Base-by-base conservation (phyloP, 495 filamentous ascomycete genomes). In the Evansstolkia leycettana region DNA sequence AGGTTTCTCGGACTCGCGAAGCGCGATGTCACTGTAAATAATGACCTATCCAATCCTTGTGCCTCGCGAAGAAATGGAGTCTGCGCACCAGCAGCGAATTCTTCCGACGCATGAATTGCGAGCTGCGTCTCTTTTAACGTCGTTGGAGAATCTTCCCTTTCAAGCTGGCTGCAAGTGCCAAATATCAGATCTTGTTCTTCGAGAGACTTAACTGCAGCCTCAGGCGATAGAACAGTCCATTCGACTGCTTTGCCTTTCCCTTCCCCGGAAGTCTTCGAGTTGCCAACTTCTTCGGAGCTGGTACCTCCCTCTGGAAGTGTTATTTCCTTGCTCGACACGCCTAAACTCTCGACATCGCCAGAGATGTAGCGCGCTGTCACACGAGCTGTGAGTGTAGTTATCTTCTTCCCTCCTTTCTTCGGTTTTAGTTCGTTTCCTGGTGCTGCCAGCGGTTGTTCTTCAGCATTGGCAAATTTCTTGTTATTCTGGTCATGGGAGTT, bases 161-260 rank as follows among this genome's bases (percentile, higher is more conserved):
- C 82, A 12, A 96, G 60, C 53, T 96, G 89, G 55, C 88, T 94
- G 12, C 82, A 92, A 1, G 86, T 94, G 11, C 88, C 89, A 54
- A 96, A 96, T 2, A 94, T 57, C 41, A 94, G 78, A 41, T 88
- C 77, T 50, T 93, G 89, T 5, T 72, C 61, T 3, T 76, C 63
- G n/a, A 81, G 58, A 41, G 76, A 68, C 39, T 73, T 73, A 28
- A 75, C 49, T 12, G 87, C 89, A 27, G 76, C 75, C 34, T 65
- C 63, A 2, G 89, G 89, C 2, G 85, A 84, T 18, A 87, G 65
- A 6, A 93, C 56, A 3, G 75, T 66, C 45, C 51, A 55, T 15
- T 42, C 28, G 14, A 67, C 31, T 49, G 65, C 7, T 48, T 52
- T 25, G 14, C 42, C 37, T 40, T 65, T 57, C 38, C 37, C 33